Percentiles rank a stretch among this genome's conserved stretches.
phyloP scores from a whole-genome alignment of 257 asterid genomes.

The Primulina eburnea region DNA sequence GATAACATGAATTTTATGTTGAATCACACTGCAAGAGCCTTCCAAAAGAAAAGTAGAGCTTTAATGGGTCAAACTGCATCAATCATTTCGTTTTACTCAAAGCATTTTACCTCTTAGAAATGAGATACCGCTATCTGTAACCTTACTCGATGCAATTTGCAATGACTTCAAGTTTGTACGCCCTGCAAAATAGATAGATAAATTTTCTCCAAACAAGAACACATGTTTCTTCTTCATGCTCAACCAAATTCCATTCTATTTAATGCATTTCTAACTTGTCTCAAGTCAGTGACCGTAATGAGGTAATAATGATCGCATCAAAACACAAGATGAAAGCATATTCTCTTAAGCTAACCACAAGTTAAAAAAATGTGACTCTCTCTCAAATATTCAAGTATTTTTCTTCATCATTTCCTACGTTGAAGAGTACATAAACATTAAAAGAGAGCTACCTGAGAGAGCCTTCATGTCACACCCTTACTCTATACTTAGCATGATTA shows the following conservation, averaged over 20 bases:
- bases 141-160: slow-evolving; percentile 82
- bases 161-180: slow-evolving; percentile 64
- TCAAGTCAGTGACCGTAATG: neutral
- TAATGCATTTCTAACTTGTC: neutral
- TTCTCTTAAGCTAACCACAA: neutral
- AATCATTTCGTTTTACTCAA: neutral
- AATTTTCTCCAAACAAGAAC: slow-evolving; percentile 1
- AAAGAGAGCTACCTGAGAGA: slow-evolving; percentile 57
- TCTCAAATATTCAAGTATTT: slow-evolving; percentile 18
- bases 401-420: neutral
- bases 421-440: slow-evolving; percentile 16
- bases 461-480: too few relatives aligned
- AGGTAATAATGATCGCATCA: neutral
- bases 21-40: slow-evolving; percentile 16
- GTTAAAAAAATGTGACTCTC: neutral
- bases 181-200: slow-evolving; percentile 44
- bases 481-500: too few relatives aligned
- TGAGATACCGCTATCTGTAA: slow-evolving; percentile 71
- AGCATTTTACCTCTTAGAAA: slow-evolving; percentile 54
- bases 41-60: neutral
- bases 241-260: neutral
- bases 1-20: slow-evolving; percentile 1
- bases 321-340: neutral
- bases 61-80: neutral
- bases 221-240: neutral